Evolutionary conservation across 805 yeast genomes (phyloP), one percentile per base, ranked within the genome.

Genomic region (Metschnikowia hibisci): DNA sequence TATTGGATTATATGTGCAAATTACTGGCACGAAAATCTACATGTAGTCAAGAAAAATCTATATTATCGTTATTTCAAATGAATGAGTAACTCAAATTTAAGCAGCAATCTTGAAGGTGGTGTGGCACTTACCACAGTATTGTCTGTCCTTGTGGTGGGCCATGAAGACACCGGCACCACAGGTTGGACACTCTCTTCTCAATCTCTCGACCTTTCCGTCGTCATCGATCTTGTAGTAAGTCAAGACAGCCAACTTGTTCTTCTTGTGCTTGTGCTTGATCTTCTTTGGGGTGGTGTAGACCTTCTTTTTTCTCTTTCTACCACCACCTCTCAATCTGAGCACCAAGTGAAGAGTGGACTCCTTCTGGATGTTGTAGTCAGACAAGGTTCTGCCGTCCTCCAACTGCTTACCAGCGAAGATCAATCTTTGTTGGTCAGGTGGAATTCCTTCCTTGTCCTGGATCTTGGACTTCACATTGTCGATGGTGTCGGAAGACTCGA

Each of bases 261-360:
- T 93, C 87, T 87, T 93, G 86, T 88, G 96, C 86, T 89, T 90
- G 95, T 93, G 98, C 80, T 78, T 87, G 80, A 93, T 87, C 86
- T 90, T 95, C 90, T 93, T 93, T 82, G 99, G 99, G 71, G 98
- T 91, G 80, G 98, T 91, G 91, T 91, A 93, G 73, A 89, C 97
- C 95, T 91, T 91, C 96, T 93, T 93, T 93, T 93, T 93, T 84
- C 96, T 91, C 93, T 93, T 93, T 87, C 90, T 93, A 73, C 75
- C 76, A 53, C 57, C 57, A 81, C 95, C 96, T 82, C 96, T 87
- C 76, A 89, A 84, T 84, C 96, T 90, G 56, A 90, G 80, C 62
- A 90, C 96, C 74, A 90, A 81, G 73, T 90, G 97, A 48, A 91
- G 76, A 57, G 99, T 91, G 53, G 99, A 91, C 81, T 91, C 99